Evolutionary conservation across 306 rosid genomes (phyloP), one percentile per base, ranked within the genome.

Genomic region (Fragaria vesca): DNA sequence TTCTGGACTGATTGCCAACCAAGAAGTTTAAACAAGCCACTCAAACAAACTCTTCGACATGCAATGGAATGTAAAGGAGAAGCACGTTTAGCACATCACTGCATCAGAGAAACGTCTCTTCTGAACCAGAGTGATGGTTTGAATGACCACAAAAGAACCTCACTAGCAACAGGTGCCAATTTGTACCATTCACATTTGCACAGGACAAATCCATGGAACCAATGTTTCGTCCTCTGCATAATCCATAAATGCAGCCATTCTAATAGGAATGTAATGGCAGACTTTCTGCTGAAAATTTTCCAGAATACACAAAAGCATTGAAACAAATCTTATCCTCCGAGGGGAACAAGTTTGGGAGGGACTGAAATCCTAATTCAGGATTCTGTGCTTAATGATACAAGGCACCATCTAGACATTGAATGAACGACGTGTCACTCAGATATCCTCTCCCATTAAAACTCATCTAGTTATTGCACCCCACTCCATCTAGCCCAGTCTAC

Each of bases 401-500:
- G 36, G 12, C 69, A 66, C 12, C 70, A 66, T 36, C 28, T 66
- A 36, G 46, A 18, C 46, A 36, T 66, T 8, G 3, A 66, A 66
- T 17, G 1, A 66, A 28, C 2, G 36, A 60, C 18, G 16, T 62
- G 18, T 30, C 68, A 17, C 7, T n/a, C 32, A 47, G 43, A 66
- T 34, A 68, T 26, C 43, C 62, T 71, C 69, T n/a, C 20, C 52
- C 28, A 16, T 20, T 2, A 17, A 61, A 71, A 45, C 62, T 8
- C n/a, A 54, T 28, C 28, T 34, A 54, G 13, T 86, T 85, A 92
- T 78, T 94, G 98, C 57, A 92, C 90, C 26, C 98, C 98, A 54
- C 97, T 94, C 93, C 38, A 82, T 79, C 90, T 89, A 55, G 98
- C 98, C 98, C 98, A 94, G 81, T 94, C 98, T 46, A 94, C 83